phyloP scores from a whole-genome alignment of 495 filamentous ascomycete genomes.

The Penicillium atrosanguineum region DNA sequence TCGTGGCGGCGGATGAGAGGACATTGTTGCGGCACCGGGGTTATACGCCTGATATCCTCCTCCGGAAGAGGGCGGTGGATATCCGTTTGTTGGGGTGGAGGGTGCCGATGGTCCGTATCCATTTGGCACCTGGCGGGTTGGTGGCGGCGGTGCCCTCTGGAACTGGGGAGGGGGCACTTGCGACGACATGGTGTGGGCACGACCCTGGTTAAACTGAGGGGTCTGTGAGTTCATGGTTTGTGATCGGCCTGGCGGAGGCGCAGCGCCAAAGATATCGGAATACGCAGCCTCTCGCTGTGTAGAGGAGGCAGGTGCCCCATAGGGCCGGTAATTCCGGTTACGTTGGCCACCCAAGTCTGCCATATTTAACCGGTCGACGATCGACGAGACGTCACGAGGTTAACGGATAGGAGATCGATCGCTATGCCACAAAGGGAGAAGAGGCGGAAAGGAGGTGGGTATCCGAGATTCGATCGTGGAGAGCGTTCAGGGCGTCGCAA shows the following conservation, averaged over 20 bases:
- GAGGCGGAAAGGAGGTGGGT: slow-evolving; percentile 14
- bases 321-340: slow-evolving; percentile 65
- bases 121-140: slow-evolving; percentile 56
- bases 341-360: slow-evolving; percentile 79
- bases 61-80: slow-evolving; percentile 32
- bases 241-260: slow-evolving; percentile 81
- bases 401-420: not conserved
- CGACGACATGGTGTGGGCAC: slow-evolving; percentile 86
- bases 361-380: slow-evolving; percentile 50
- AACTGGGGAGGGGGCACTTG: slow-evolving; percentile 50
- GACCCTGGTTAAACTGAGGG: slow-evolving; percentile 55
- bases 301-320: slow-evolving; percentile 62
- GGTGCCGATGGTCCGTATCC: slow-evolving; percentile 46
- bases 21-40: slow-evolving; percentile 52
- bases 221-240: slow-evolving; percentile 80
- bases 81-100: slow-evolving; percentile 33
- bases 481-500: slow-evolving; percentile 41
- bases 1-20: slow-evolving; percentile 63
- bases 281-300: slow-evolving; percentile 92
- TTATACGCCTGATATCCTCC: slow-evolving; percentile 45
- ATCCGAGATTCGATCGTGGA: slow-evolving; percentile 40
- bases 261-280: slow-evolving; percentile 90
- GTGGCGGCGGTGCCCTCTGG: slow-evolving; percentile 51
- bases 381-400: not conserved
- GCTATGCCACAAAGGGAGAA: slow-evolving; percentile 5